Evolutionary conservation across 2,329 filamentous ascomycete species (phyloP), one percentile per base, ranked within the genome.

Genomic region (Verticillium tricorpus): DNA sequence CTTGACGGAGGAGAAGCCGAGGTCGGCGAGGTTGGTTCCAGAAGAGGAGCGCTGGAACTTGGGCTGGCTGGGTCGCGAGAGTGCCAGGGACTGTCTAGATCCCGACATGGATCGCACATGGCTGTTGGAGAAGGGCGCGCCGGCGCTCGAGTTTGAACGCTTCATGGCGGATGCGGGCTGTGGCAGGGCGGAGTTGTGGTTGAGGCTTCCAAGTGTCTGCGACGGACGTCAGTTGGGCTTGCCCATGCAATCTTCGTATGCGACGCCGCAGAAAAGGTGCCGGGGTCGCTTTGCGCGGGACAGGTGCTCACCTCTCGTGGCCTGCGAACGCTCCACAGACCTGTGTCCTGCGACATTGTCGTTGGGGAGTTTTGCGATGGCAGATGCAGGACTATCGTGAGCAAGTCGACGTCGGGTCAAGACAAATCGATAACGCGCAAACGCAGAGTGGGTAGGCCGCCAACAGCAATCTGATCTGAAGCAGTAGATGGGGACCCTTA

Each of bases 141-240:
- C 86, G 65, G 87, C 87, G 68, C 87, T 88, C 14, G 92, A 93
- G 71, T 88, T 95, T 34, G 91, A 90, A 74, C 95, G 91, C 81
- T 99, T 99, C 84, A 99, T 89, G 50, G 93, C 92, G 50, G 94
- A 98, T 32, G 91, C 85, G 9, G 95, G 94, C 78, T 96, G 92
- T 22, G 95, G 95, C 65, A 99, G 91, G 25, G 87, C 86, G 22
- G 91, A 90, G 75, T 93, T 94, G 74, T 89, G 87, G 74, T 87
- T 94, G 71, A 97, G 87, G 67, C 88, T 89, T 67, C 90, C 93
- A 63, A 98, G 86, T 60, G 95, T 97, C 92, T 96, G 75, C 65
- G 66, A 40, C 58, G 50, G 11, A 37, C 37, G 58, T 64, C 34
- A 66, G 61, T 57, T 3, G 57, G 50, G 28, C 7, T 54, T 5